phyloP scores from a whole-genome alignment of 371 early-diverging fungal species.

The Encephalitozoon cuniculi region DNA sequence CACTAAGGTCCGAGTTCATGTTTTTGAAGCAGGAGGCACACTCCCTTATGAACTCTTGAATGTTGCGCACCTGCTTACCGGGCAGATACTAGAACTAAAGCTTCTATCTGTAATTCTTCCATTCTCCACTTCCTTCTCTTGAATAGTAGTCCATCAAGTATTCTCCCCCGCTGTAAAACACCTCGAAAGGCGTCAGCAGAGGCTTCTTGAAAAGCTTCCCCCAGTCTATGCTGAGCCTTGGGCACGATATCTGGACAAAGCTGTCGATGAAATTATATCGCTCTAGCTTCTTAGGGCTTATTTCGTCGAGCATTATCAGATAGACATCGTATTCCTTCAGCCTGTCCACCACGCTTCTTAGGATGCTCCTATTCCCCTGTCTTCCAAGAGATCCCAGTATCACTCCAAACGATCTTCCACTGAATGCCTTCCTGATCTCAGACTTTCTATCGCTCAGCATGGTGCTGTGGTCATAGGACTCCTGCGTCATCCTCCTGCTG shows the following conservation, averaged over 20 bases:
- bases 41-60: neutral
- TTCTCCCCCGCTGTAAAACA: constrained; percentile 64
- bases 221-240: constrained; percentile 96
- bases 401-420: constrained; percentile 68
- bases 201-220: constrained; percentile 86
- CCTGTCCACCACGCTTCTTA: constrained; percentile 62
- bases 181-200: constrained; percentile 87
- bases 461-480: constrained; percentile 78
- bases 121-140: constrained; percentile 47
- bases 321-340: constrained; percentile 62
- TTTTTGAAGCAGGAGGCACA: neutral
- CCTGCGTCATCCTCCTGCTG: constrained; percentile 75
- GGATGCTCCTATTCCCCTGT: constrained; percentile 83
- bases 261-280: constrained; percentile 53
- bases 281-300: constrained; percentile 44
- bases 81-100: neutral
- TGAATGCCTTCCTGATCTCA: constrained; percentile 67
- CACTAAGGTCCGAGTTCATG: constrained; percentile 17
- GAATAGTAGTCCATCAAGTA: constrained; percentile 60
- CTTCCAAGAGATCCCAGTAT: constrained; percentile 92
- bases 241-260: constrained; percentile 94
- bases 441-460: constrained; percentile 74
- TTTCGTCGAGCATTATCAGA: constrained; percentile 53
- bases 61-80: too few relatives aligned
- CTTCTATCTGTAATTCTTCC: constrained; percentile 48